These are phyloP conservation scores for Barnettozyma sp. DNA, from an alignment of 805 yeast genomes.

Conservation along the genomic window DNA sequence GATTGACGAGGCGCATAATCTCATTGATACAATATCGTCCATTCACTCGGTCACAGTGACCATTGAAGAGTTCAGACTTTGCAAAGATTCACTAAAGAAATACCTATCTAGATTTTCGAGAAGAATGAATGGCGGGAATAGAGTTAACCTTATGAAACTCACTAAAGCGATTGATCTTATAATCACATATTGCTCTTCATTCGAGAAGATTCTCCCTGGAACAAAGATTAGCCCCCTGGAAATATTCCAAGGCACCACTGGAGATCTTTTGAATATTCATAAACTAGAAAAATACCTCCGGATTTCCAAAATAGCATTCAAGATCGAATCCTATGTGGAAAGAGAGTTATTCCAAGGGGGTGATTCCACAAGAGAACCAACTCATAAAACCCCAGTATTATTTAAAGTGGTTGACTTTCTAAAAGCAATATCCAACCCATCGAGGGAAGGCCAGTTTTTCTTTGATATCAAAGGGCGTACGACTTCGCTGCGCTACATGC, in stretches of 20 bases:
- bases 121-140: constrained; percentile 62
- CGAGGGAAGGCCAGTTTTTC: constrained; percentile 72
- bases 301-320: constrained; percentile 72
- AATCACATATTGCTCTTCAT: constrained; percentile 37
- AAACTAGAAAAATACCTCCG: constrained; percentile 57
- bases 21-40: constrained; percentile 67
- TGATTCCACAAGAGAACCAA: no score
- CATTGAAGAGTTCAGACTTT: constrained; percentile 36
- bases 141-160: constrained; percentile 61
- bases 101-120: constrained; percentile 58
- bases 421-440: constrained; percentile 60
- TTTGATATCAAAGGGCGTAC: constrained; percentile 38
- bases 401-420: constrained; percentile 63
- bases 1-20: constrained; percentile 90
- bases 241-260: constrained; percentile 51
- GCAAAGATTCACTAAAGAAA: constrained; percentile 41
- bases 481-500: constrained; percentile 51
- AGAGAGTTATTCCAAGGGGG: constrained; percentile 14
- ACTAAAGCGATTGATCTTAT: constrained; percentile 49
- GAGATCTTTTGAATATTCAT: constrained; percentile 65
- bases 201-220: constrained; percentile 41
- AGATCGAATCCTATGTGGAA: constrained; percentile 66
- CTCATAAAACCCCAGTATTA: constrained; percentile 41
- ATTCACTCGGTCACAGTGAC: constrained; percentile 60
- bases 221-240: constrained; percentile 42